Base-by-base conservation (phyloP, 2,329 filamentous ascomycete genomes). In the Fusarium sulawesiense region DNA sequence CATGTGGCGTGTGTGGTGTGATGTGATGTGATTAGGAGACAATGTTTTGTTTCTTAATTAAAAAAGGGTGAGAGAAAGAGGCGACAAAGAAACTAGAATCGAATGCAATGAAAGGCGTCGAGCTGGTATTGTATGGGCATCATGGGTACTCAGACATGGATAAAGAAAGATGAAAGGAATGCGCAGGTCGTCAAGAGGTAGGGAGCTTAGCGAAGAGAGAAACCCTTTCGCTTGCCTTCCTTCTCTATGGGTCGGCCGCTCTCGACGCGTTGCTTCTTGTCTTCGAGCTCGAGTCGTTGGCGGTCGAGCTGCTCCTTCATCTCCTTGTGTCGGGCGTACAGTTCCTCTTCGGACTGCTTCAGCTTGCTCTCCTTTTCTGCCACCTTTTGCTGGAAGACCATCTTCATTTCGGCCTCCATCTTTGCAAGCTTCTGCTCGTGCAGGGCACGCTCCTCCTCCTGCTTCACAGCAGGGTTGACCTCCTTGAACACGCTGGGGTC, bases 381-480 rank as follows among this genome's bases (percentile, higher is more conserved):
- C 32, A 99, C 96, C 92, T 99, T 99, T 82, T 99, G 96, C 83
- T 98, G 96, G 93, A 99, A 99, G 75, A 99, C 96, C 93, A 98
- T 97, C 93, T 99, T 99, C 96, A 99, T 99, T 84, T 99, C 96
- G 78, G 94, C 91, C 84, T 99, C 96, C 96, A 99, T 99, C 93
- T 99, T 99, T 83, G 95, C 93, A 76, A 99, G 93, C 88, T 99
- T 99, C 88, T 98, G 94, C 85, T 99, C 96, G 88, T 99, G 96
- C 75, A 99, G 88, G 71, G 93, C 91, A 78, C 96, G 93, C 87
- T 99, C 96, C 85, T 99, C 96, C 83, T 99, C 96, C 85, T 99
- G 96, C 91, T 99, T 99, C 84, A 98, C 96, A 48, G 96, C 95
- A 70, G 96, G 96, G 89, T 99, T 99, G 88, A 99, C 94, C 90